Conservation (phyloP, 768 basidiomycete species). For the Pleurotus tuoliensis region DNA sequence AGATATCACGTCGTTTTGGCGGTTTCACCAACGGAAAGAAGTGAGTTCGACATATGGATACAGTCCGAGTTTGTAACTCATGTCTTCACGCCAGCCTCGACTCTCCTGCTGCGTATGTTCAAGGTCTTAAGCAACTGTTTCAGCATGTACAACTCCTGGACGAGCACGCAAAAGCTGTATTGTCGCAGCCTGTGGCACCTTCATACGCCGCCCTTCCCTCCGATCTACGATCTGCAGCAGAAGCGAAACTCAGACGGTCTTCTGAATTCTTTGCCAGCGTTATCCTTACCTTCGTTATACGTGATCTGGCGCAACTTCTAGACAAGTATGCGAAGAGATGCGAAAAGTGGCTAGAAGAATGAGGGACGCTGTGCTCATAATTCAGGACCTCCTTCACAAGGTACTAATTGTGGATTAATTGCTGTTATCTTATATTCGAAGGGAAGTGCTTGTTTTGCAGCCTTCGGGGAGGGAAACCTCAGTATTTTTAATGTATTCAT, state of each 20-base stretch:
- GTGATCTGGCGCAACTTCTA: conserved; percentile 78
- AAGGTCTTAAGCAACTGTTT: conserved; percentile 72
- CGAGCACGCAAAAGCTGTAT: conserved; percentile 76
- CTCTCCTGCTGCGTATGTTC: conserved; percentile 81
- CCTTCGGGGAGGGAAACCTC: background rate
- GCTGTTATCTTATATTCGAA: conserved; percentile 7
- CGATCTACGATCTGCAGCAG: conserved; percentile 60
- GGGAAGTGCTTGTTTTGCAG: conserved; percentile 4
- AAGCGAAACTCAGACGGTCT: conserved; percentile 71
- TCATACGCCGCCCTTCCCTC: conserved; percentile 68
- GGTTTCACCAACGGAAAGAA: conserved; percentile 89
- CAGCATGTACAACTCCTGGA: conserved; percentile 75
- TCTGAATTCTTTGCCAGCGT: conserved; percentile 93
- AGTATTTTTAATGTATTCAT: conserved; percentile 8
- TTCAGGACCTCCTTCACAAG: background rate
- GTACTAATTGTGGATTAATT: conserved; percentile 1
- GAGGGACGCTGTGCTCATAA: conserved; percentile 10
- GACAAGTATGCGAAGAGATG: conserved; percentile 95
- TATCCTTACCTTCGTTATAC: conserved; percentile 85
- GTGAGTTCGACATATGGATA: conserved; percentile 36
- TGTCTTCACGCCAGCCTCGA: conserved; percentile 57
- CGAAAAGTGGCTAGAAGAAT: conserved; percentile 89
- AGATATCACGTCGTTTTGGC: conserved; percentile 71
- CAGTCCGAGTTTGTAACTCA: conserved; percentile 10
- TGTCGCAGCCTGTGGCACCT: conserved; percentile 61